These are phyloP conservation scores for Aspergillus saccharolyticus DNA, from an alignment of 495 filamentous ascomycete species.

Conservation along the genomic window DNA sequence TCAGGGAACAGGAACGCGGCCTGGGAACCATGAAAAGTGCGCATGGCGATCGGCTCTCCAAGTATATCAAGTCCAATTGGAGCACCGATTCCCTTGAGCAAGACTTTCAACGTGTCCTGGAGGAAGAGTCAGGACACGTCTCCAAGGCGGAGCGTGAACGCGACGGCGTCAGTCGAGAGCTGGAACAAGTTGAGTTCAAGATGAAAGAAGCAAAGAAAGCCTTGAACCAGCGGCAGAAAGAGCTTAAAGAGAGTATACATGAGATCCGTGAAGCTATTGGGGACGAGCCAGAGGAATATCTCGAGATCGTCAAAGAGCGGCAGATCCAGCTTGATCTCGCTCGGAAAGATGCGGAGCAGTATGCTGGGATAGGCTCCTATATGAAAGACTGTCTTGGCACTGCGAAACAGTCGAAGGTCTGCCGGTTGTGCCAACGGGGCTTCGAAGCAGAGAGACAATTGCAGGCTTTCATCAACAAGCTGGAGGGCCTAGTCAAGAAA, in stretches of 20 bases:
- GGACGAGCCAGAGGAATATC: slow-evolving; percentile 51
- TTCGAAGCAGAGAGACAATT: slow-evolving; percentile 59
- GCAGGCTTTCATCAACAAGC: slow-evolving; percentile 53
- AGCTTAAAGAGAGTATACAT: slow-evolving; percentile 54
- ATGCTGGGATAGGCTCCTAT: slow-evolving; percentile 57
- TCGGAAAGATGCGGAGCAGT: slow-evolving; percentile 60
- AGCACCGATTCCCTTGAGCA: slow-evolving; percentile 61
- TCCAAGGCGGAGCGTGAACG: slow-evolving; percentile 60
- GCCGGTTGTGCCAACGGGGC: slow-evolving; percentile 61
- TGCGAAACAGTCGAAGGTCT: slow-evolving; percentile 58
- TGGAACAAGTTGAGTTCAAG: slow-evolving; percentile 74
- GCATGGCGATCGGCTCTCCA: slow-evolving; percentile 62
- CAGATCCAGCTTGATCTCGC: slow-evolving; percentile 58
- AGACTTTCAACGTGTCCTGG: slow-evolving; percentile 62
- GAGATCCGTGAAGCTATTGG: slow-evolving; percentile 46
- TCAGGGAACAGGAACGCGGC: slow-evolving; percentile 63
- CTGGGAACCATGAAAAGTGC: slow-evolving; percentile 71
- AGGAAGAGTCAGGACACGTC: slow-evolving; percentile 48
- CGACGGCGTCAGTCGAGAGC: slow-evolving; percentile 63
- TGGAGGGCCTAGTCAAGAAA: slow-evolving; percentile 55
- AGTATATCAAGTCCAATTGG: slow-evolving; percentile 61
- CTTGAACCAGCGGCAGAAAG: slow-evolving; percentile 57
- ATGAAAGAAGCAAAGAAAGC: slow-evolving; percentile 58
- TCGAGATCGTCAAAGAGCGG: slow-evolving; percentile 44
- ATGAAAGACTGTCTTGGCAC: slow-evolving; percentile 55